Evolutionary conservation across 2,329 filamentous ascomycete genomes (phyloP).

Genomic region (Microcyclospora pomicola): DNA sequence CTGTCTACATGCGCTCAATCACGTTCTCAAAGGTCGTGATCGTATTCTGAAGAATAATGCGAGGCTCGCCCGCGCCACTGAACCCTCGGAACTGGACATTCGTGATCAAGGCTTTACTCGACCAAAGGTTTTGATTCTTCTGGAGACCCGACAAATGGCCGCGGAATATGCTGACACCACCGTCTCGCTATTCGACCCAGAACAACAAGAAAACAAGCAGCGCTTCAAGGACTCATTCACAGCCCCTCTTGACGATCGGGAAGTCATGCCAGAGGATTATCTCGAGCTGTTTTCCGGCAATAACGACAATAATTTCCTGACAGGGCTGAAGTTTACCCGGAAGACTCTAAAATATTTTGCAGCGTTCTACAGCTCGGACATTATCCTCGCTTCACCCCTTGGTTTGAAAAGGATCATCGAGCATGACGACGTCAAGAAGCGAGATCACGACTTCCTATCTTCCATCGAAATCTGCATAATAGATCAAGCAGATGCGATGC

Average conservation of each 20-base stretch:
- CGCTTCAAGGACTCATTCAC: constrained; percentile 77
- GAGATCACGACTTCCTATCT: constrained; percentile 80
- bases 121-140: constrained; percentile 79
- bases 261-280: constrained; percentile 74
- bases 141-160: constrained; percentile 80
- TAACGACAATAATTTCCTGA: constrained; percentile 90
- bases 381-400: constrained; percentile 80
- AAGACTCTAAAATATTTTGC: constrained; percentile 93
- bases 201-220: constrained; percentile 90
- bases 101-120: constrained; percentile 92
- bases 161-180: constrained; percentile 67
- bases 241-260: constrained; percentile 46
- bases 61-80: constrained; percentile 53
- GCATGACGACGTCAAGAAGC: constrained; percentile 54
- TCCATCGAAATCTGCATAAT: constrained; percentile 84
- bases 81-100: constrained; percentile 52
- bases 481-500: constrained; percentile 81
- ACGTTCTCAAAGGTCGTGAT: constrained; percentile 86
- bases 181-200: constrained; percentile 59
- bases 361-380: constrained; percentile 91
- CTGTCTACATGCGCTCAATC: constrained; percentile 78
- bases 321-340: constrained; percentile 92
- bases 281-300: constrained; percentile 82
- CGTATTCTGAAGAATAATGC: constrained; percentile 85
- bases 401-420: constrained; percentile 85